Base-by-base conservation (phyloP, 2,329 filamentous ascomycete genomes). In the Raffaelea arxii region DNA sequence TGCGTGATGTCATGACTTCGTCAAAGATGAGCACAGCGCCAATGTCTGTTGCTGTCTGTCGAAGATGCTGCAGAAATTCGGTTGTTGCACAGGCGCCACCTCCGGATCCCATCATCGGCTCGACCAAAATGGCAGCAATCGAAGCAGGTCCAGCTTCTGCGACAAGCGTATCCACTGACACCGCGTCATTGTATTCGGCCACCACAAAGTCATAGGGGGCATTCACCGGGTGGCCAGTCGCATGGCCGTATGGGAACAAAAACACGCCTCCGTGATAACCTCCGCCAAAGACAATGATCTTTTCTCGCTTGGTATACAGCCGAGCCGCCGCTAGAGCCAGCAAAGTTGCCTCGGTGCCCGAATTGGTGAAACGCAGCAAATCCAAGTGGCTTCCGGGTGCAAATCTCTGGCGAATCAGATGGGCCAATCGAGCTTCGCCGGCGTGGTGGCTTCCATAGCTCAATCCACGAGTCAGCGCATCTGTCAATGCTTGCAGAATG, bases 1-100 rank as follows among this genome's bases (percentile, higher is more conserved):
- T 62, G 3, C 82, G 70, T 4, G 77, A 81, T 0, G 81, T 84
- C 71, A 84, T 81, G 12, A 86, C 81, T 60, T 86, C 82, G 58
- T 86, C 82, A 14, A 84, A 64, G 37, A 86, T 77, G 52, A 86
- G 70, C 0, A 86, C 52, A 0, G 76, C 74, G 4, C 72, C 73
- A 0, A 66, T 60, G 54, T 69, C 40, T 23, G 46, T 63, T 1
- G 77, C 71, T 12, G 67, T 60, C 1, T 65, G 58, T 24, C 74
- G 72, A 59, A 82, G 59, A 4, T 65, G 64, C 14, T 59, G 51
- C n/a, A 83, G 59, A 51, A 84, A 85, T n/a, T 67, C 68, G 2
- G 37, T 42, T 0, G 63, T 64, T 1, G 65, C 79, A 0, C 68
- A 63, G 5, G 78, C 69, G 48, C 71, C 75, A 0, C 81, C 80